phyloP scores from a whole-genome alignment of 495 filamentous ascomycete species.

The Daldinia loculata region DNA sequence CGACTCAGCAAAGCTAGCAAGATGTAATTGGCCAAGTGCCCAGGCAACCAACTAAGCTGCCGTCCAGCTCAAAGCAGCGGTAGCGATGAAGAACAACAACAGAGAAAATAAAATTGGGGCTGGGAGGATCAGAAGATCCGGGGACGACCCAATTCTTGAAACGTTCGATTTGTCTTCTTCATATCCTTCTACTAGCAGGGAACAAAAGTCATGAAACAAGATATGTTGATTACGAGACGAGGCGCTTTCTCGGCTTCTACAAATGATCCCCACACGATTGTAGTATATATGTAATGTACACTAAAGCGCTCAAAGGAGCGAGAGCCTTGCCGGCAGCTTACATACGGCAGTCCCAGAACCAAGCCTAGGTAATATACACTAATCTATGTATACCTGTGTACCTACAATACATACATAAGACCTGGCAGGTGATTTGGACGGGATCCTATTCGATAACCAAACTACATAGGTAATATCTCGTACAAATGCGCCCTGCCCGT shows the following conservation, averaged over 20 bases:
- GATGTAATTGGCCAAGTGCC: neutral
- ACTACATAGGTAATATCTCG: constrained; percentile 6
- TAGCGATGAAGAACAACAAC: constrained; percentile 2
- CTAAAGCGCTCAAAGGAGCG: constrained; percentile 12
- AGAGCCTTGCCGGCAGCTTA: constrained; percentile 25
- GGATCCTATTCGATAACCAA: constrained; percentile 1
- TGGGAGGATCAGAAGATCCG: constrained; percentile 23
- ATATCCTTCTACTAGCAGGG: constrained; percentile 2
- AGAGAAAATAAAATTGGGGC: neutral
- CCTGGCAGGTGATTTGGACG: neutral
- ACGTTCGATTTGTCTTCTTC: constrained; percentile 6
- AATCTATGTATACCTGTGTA: neutral
- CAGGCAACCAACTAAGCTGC: constrained; percentile 5
- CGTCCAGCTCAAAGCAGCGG: neutral
- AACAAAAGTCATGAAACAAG: constrained; percentile 19
- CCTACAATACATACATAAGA: no score
- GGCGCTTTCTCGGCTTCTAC: neutral
- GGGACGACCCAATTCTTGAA: constrained; percentile 31
- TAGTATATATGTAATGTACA: no score
- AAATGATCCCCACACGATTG: constrained; percentile 13
- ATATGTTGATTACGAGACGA: constrained; percentile 4
- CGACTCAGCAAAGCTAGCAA: neutral
- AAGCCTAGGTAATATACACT: neutral
- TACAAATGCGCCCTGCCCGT: neutral
- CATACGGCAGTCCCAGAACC: constrained; percentile 9